A percentile compares a stretch with the other conserved stretches of the same genome.
These are phyloP conservation scores for Cymbopogon citratus DNA, from an alignment of 176 grass and related monocot genomes.

Conservation along the genomic window DNA sequence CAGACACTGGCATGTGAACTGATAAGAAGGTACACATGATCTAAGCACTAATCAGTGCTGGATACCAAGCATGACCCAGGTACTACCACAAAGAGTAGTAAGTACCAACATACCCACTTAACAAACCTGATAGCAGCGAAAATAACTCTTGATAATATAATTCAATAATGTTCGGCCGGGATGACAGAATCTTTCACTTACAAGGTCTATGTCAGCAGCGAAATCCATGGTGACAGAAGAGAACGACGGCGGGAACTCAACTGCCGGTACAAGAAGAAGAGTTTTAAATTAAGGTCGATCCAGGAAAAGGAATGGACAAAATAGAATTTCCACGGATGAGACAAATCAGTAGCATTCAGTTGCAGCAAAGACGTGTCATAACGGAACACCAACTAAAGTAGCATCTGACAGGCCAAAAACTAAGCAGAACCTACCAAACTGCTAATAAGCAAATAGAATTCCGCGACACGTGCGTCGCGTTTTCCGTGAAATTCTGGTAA, in stretches of 20 bases:
- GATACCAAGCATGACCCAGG: background rate
- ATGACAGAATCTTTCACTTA: conserved; percentile 36
- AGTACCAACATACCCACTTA: background rate
- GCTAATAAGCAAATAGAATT: background rate
- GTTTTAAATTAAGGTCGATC: background rate
- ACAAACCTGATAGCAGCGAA: background rate
- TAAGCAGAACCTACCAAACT: background rate
- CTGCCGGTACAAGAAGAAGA: conserved; percentile 40
- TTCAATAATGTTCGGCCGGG: background rate
- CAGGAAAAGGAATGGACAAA: background rate
- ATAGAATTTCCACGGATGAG: conserved; percentile 6
- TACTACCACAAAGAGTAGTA: background rate
- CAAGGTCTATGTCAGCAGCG: conserved; percentile 52
- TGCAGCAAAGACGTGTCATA: background rate
- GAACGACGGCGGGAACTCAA: conserved; percentile 70
- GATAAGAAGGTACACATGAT: background rate
- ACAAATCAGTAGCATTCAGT: background rate
- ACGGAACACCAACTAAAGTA: background rate
- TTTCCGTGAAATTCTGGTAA: background rate
- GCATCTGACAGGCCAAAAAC: background rate
- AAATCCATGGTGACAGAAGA: conserved; percentile 78
- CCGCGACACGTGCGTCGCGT: background rate
- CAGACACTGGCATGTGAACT: background rate
- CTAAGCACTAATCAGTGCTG: background rate
- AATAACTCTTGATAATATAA: background rate